phyloP scores from a whole-genome alignment of 257 asterid genomes.

The Catharanthus roseus region DNA sequence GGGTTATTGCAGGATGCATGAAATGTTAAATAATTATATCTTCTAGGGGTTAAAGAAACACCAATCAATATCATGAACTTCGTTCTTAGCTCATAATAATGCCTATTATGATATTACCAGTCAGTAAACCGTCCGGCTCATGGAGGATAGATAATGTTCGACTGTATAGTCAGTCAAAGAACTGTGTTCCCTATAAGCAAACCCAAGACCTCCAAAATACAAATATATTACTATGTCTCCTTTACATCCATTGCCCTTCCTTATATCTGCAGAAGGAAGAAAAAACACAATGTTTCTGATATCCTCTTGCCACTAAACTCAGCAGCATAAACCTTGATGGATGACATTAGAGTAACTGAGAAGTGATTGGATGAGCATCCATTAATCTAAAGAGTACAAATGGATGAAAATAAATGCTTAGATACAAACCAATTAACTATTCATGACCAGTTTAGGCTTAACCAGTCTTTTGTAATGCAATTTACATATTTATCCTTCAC shows the following conservation, averaged over 20 bases:
- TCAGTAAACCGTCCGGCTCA: background rate
- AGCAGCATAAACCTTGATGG: background rate
- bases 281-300: background rate
- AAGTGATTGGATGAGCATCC: background rate
- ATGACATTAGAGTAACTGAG: background rate
- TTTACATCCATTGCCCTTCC: background rate
- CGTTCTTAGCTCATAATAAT: background rate
- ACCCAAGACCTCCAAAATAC: background rate
- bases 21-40: background rate
- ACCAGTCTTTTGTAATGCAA: background rate
- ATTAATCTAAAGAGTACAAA: background rate
- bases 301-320: background rate
- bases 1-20: background rate
- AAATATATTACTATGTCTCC: background rate
- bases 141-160: background rate
- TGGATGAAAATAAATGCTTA: background rate
- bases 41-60: background rate
- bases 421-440: background rate
- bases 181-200: background rate
- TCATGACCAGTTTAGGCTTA: background rate
- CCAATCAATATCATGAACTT: background rate
- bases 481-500: background rate
- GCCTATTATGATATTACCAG: too few relatives aligned
- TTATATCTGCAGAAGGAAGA: background rate
- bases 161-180: background rate